phyloP scores from a whole-genome alignment of 176 grass and related monocot genomes.

The Echinochloa phyllopogon region DNA sequence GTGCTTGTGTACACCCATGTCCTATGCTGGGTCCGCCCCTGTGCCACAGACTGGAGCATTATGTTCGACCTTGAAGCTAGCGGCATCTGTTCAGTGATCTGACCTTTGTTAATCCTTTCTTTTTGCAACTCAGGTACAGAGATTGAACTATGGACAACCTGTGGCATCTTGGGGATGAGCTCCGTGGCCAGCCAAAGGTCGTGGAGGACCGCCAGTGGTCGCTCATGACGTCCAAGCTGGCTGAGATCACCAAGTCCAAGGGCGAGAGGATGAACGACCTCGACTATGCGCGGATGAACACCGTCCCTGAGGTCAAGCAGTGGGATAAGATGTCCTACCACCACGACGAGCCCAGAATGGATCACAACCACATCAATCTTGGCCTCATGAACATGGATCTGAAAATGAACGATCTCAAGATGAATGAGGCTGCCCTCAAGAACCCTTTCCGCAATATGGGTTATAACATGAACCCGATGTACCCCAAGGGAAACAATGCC shows the following conservation, averaged over 20 bases:
- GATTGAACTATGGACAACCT: slow-evolving; percentile 74
- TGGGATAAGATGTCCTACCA: slow-evolving; percentile 78
- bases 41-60: slow-evolving; percentile 4
- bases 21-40: too few species aligned
- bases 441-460: slow-evolving; percentile 55
- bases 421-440: slow-evolving; percentile 77
- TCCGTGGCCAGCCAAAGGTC: slow-evolving; percentile 83
- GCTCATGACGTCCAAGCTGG: slow-evolving; percentile 94
- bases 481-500: slow-evolving; percentile 64
- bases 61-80: background rate
- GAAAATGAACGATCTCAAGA: slow-evolving; percentile 90
- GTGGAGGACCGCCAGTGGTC: slow-evolving; percentile 96
- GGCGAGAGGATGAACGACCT: slow-evolving; percentile 77
- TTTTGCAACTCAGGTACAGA: background rate
- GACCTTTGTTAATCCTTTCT: slow-evolving; percentile 15
- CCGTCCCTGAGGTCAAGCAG: slow-evolving; percentile 58
- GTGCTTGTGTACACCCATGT: too few species aligned
- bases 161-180: slow-evolving; percentile 93
- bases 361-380: slow-evolving; percentile 76
- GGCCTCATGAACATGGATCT: slow-evolving; percentile 80
- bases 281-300: slow-evolving; percentile 66
- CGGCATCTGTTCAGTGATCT: background rate
- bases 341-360: slow-evolving; percentile 74
- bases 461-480: slow-evolving; percentile 65
- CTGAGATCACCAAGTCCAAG: slow-evolving; percentile 80